Conservation (phyloP, 306 rosid genomes). For the Morella rubra region DNA sequence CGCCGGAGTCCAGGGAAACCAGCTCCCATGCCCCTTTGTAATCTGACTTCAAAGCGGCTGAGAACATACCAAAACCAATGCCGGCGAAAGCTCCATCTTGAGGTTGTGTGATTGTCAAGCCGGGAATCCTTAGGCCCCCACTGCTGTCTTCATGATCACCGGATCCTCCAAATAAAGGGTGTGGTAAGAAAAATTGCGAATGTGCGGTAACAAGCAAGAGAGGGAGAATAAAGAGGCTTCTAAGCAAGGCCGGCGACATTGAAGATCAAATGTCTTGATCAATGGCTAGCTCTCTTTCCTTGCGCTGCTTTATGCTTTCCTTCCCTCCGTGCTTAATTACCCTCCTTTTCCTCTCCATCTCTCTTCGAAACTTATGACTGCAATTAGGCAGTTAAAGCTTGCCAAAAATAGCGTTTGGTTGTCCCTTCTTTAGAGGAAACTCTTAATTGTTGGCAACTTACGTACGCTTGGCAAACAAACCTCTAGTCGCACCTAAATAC, state of each 20-base stretch:
- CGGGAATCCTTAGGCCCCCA: neutral
- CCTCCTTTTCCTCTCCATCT: constrained; percentile 39
- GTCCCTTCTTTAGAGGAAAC: constrained; percentile 20
- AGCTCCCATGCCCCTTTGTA: constrained; percentile 48
- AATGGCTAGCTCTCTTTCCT: constrained; percentile 19
- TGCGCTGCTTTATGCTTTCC: neutral
- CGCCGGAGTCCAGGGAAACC: constrained; percentile 40
- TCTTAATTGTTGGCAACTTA: no score
- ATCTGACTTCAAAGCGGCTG: constrained; percentile 21
- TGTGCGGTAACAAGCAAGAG: constrained; percentile 28
- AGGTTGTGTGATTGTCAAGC: neutral
- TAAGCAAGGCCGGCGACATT: constrained; percentile 45
- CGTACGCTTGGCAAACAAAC: no score
- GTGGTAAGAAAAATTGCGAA: constrained; percentile 8
- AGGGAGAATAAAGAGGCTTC: constrained; percentile 32
- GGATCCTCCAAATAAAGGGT: constrained; percentile 1
- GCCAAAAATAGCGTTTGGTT: constrained; percentile 26
- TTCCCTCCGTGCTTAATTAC: neutral
- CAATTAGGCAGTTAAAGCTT: constrained; percentile 11
- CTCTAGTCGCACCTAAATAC: no score
- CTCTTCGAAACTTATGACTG: constrained; percentile 26
- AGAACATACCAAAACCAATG: neutral
- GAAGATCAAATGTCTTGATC: constrained; percentile 19
- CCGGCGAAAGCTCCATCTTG: neutral
- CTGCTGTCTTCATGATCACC: no score